A percentile compares a stretch with the other conserved stretches of the same genome.
Conservation (phyloP, 495 filamentous ascomycete species). For the Pseudevernia furfuracea region DNA sequence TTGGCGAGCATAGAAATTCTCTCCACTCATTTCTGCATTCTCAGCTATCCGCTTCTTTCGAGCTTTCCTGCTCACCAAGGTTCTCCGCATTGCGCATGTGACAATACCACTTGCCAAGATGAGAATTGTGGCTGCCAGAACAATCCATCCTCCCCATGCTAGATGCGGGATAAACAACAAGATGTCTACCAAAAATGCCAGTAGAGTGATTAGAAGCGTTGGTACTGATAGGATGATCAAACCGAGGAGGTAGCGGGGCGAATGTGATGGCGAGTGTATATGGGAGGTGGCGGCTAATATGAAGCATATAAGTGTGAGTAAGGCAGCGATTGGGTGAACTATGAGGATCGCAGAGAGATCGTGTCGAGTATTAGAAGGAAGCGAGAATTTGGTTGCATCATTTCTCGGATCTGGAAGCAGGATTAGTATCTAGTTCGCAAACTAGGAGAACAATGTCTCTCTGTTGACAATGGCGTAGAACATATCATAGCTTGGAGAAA, state of each 20-base stretch:
- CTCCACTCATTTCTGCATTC: slow-evolving; percentile 90
- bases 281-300: slow-evolving; percentile 73
- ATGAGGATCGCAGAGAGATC: slow-evolving; percentile 88
- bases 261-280: slow-evolving; percentile 86
- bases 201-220: slow-evolving; percentile 72
- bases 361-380: slow-evolving; percentile 64
- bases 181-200: slow-evolving; percentile 93
- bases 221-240: slow-evolving; percentile 80
- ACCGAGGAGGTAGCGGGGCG: slow-evolving; percentile 74
- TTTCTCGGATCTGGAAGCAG: slow-evolving; percentile 17
- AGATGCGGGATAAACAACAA: slow-evolving; percentile 91
- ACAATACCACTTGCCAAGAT: slow-evolving; percentile 77
- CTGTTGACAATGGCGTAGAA: background rate
- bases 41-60: slow-evolving; percentile 84
- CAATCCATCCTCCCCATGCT: slow-evolving; percentile 90
- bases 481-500: background rate
- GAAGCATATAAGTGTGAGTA: slow-evolving; percentile 79
- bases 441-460: background rate
- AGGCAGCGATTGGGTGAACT: slow-evolving; percentile 82
- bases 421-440: background rate
- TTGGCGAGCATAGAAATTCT: slow-evolving; percentile 79
- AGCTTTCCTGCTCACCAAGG: slow-evolving; percentile 84
- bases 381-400: slow-evolving; percentile 55
- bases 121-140: slow-evolving; percentile 82
- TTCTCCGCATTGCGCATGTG: slow-evolving; percentile 94